Evolutionary conservation across 208 protist species (phyloP), one percentile per base, ranked within the genome.

Genomic region (Wallacemonas sp.): DNA sequence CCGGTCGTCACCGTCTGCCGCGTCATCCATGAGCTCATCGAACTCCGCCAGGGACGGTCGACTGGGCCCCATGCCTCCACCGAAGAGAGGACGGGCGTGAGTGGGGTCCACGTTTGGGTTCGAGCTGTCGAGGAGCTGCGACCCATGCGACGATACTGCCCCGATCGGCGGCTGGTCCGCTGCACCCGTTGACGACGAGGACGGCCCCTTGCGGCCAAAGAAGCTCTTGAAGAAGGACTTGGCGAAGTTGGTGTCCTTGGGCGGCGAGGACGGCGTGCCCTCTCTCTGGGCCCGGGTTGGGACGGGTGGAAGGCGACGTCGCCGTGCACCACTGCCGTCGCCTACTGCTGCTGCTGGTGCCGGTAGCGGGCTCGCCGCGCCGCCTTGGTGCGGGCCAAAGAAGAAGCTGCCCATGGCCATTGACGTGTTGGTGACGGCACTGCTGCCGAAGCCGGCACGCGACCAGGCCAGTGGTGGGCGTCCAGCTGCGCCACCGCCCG

Each of bases 161-260:
- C 24, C 12, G 49, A 21, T 23, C 27, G 39, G 38, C 56, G 39
- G 61, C 30, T 21, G n/a, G n/a, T n/a, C n/a, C n/a, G n/a, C n/a
- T n/a, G n/a, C n/a, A n/a, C 29, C 44, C 46, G 26, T 38, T 47
- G 4, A 43, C 58, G 60, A 68, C 29, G 32, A 66, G 27, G 36
- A 41, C 49, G 44, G 58, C 30, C 19, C 43, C 39, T 24, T 60
- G 48, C 49, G 67, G 17, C 80, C 52, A 41, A 86, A 86, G 63
- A 81, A 80, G 47, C 69, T 80, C 44, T 86, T 82, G 44, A 86
- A 82, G 52, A 86, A 72, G 12, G 76, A 80, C 43, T 82, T 81
- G 21, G 80, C 80, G 16, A 86, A 81, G 66, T 70, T 85, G 33
- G 52, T 43, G 52, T 58, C 52, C 32, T 39, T 58, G 2, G 52